These are phyloP conservation scores for Capsella rubella DNA, from an alignment of 441 rosid genomes.

Conservation along the genomic window DNA sequence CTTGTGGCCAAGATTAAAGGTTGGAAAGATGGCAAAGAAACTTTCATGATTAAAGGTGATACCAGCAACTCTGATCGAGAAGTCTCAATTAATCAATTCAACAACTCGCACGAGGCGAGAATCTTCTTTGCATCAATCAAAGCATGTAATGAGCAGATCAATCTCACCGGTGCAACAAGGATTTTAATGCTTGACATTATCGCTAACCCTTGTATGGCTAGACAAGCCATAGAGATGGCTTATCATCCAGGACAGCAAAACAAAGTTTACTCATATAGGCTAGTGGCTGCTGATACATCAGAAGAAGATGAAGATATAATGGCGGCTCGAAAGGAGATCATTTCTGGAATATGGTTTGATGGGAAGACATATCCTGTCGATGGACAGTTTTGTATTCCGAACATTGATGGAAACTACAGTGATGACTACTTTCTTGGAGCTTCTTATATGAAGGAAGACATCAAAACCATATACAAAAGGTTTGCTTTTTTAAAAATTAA, in stretches of 20 bases:
- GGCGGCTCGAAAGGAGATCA: neutral
- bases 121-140: conserved; percentile 12
- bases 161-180: conserved; percentile 7
- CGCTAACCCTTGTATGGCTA: neutral
- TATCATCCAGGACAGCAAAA: neutral
- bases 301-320: neutral
- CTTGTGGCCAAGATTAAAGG: conserved; percentile 52
- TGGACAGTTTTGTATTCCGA: conserved; percentile 11
- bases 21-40: conserved; percentile 48
- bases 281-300: conserved; percentile 11
- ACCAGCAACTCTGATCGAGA: neutral
- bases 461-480: neutral
- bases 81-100: neutral
- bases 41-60: neutral
- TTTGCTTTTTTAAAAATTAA: no score
- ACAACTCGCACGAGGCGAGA: conserved; percentile 5
- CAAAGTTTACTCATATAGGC: neutral
- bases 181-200: conserved; percentile 10
- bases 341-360: neutral
- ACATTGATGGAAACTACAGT: neutral
- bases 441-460: neutral
- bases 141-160: conserved; percentile 1
- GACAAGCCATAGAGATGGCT: neutral
- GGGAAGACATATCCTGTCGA: neutral
- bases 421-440: neutral